A percentile compares a stretch with the other conserved stretches of the same genome.
Evolutionary conservation across 1,284 basidiomycete genomes (phyloP).

Genomic region (Trichosporon inkin): DNA sequence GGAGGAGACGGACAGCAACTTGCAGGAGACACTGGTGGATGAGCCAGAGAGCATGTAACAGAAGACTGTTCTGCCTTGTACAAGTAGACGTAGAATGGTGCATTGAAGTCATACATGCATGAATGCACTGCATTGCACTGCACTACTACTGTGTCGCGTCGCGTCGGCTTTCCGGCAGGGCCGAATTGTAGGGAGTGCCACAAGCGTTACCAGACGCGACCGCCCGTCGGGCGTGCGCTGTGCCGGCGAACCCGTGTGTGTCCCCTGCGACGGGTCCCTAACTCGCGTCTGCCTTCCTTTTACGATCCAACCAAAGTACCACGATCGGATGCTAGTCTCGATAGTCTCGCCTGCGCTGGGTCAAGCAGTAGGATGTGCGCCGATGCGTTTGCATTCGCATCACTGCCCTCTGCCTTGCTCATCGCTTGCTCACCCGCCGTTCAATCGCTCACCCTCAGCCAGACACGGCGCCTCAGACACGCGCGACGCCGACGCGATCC

Average conservation of each 20-base stretch:
- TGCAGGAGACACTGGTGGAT: constrained; percentile 3
- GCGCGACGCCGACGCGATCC: background rate
- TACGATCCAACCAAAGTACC: background rate
- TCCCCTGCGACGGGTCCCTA: constrained; percentile 4
- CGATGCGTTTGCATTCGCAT: background rate
- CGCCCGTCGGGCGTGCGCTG: background rate
- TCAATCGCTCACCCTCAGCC: background rate
- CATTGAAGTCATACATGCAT: background rate
- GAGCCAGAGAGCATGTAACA: constrained; percentile 6
- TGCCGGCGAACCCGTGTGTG: background rate
- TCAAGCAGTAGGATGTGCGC: no score
- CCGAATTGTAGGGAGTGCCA: constrained; percentile 1
- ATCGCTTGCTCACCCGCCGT: background rate
- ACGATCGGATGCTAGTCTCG: background rate
- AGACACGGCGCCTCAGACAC: background rate
- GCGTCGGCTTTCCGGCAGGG: no score
- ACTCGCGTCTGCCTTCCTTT: constrained; percentile 7
- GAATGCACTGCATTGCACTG: no score
- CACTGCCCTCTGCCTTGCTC: background rate
- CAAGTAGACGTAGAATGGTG: constrained; percentile 3
- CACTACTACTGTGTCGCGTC: no score
- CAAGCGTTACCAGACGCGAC: background rate
- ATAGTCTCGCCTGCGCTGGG: background rate
- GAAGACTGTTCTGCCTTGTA: background rate
- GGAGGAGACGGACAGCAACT: background rate